Evolutionary conservation across 495 filamentous ascomycete genomes (phyloP).

Genomic region (Hypoxylon cercidicola): DNA sequence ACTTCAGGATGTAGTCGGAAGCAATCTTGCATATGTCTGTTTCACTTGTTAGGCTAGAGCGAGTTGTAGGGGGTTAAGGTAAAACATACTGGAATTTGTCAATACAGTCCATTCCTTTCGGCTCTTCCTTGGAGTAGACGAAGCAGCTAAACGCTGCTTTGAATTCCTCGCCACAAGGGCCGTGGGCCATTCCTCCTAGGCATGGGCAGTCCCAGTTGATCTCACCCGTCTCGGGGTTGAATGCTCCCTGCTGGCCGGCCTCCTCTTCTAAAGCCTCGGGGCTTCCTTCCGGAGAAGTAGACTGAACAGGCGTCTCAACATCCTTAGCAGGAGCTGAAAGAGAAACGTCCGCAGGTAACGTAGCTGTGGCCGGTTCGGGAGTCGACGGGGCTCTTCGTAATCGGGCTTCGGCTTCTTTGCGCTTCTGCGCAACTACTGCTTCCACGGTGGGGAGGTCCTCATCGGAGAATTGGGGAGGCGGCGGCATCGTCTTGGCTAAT

Average conservation of each 20-base stretch:
- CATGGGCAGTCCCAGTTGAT: constrained; percentile 99
- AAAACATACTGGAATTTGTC: constrained; percentile 90
- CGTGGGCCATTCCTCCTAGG: constrained; percentile 95
- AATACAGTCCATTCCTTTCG: constrained; percentile 99
- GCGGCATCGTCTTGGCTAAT: constrained; percentile 48
- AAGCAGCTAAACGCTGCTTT: constrained; percentile 97
- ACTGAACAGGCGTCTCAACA: constrained; percentile 29
- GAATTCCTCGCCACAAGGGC: constrained; percentile 96
- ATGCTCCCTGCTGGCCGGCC: constrained; percentile 85
- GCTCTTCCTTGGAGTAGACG: constrained; percentile 90
- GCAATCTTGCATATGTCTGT: constrained; percentile 94
- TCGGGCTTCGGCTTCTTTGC: constrained; percentile 50
- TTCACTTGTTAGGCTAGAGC: constrained; percentile 37
- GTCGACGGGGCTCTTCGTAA: constrained; percentile 37
- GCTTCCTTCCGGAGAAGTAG: constrained; percentile 35
- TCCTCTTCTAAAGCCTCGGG: constrained; percentile 78
- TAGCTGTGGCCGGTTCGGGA: constrained; percentile 36
- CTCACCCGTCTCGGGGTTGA: constrained; percentile 98
- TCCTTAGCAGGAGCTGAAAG: constrained; percentile 37
- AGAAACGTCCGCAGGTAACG: constrained; percentile 31
- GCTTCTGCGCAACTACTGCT: constrained; percentile 62
- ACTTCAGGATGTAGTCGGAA: constrained; percentile 91
- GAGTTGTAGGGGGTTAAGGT: not conserved
- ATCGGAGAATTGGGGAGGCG: constrained; percentile 56
- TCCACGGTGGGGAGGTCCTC: constrained; percentile 61